A percentile compares a stretch with the other conserved stretches of the same genome.
Conservation (phyloP, 495 filamentous ascomycete species). For the Glonium stellatum region DNA sequence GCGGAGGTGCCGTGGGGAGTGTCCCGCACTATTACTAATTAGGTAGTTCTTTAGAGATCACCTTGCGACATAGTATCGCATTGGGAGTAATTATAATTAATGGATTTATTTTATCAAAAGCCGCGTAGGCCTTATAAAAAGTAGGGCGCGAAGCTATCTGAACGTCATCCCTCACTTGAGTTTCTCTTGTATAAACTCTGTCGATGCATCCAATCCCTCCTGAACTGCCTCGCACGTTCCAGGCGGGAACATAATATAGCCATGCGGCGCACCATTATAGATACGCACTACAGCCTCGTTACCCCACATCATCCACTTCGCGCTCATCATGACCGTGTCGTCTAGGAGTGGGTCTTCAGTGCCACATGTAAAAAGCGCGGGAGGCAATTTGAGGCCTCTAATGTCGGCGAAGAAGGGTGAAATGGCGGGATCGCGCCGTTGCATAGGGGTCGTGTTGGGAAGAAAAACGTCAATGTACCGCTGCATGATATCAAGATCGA, state of each 20-base stretch:
- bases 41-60: no score
- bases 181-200: conserved; percentile 16
- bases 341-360: conserved; percentile 51
- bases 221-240: conserved; percentile 13
- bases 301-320: conserved; percentile 47
- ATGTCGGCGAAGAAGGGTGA: conserved; percentile 40
- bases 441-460: conserved; percentile 35
- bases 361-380: conserved; percentile 47
- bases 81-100: no score
- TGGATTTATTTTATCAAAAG: no score
- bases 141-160: no score
- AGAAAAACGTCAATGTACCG: conserved; percentile 41
- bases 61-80: no score
- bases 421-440: conserved; percentile 33
- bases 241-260: conserved; percentile 37
- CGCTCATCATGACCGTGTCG: conserved; percentile 49
- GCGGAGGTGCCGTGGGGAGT: no score
- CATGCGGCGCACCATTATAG: conserved; percentile 48
- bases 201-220: conserved; percentile 20
- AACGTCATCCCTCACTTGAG: neutral
- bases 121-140: no score
- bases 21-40: no score
- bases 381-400: conserved; percentile 40
- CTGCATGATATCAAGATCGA: conserved; percentile 38
- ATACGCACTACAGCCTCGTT: conserved; percentile 45